Conservation (phyloP, 257 asterid genomes). For the Ballota nigra region DNA sequence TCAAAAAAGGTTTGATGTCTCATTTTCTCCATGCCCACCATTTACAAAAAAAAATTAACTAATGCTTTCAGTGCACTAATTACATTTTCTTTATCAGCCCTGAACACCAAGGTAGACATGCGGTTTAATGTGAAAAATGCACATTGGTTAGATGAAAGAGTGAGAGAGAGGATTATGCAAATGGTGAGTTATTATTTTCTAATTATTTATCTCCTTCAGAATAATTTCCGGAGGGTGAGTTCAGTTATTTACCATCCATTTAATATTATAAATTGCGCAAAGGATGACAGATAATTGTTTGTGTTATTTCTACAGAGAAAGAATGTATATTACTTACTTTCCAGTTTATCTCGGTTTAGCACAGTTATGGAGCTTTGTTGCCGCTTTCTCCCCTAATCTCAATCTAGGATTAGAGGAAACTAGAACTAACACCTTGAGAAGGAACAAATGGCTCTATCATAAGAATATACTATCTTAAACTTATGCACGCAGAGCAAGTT, state of each 20-base stretch:
- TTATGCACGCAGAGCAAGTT: not conserved
- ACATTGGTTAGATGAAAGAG: slow-evolving; percentile 74
- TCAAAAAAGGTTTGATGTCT: slow-evolving; percentile 65
- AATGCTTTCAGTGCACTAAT: too few relatives aligned
- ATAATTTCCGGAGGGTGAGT: slow-evolving; percentile 13
- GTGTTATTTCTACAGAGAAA: not conserved
- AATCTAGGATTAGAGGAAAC: not conserved
- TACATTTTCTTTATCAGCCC: slow-evolving; percentile 33
- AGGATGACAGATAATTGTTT: not conserved
- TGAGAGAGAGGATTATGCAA: slow-evolving; percentile 77
- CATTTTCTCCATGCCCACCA: not conserved
- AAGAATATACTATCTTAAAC: too few relatives aligned
- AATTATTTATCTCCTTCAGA: not conserved
- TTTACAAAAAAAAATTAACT: too few relatives aligned
- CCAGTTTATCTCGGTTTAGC: not conserved
- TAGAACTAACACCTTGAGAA: too few relatives aligned
- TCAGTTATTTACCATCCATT: not conserved
- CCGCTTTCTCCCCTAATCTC: not conserved
- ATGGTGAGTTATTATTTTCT: slow-evolving; percentile 49
- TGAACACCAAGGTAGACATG: slow-evolving; percentile 96
- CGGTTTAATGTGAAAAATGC: slow-evolving; percentile 84
- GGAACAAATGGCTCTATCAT: not conserved
- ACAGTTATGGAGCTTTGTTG: not conserved
- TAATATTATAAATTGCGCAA: not conserved
- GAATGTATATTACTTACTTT: not conserved